Base-by-base conservation (phyloP, 2,329 filamentous ascomycete genomes). In the Bertia moriformis region DNA sequence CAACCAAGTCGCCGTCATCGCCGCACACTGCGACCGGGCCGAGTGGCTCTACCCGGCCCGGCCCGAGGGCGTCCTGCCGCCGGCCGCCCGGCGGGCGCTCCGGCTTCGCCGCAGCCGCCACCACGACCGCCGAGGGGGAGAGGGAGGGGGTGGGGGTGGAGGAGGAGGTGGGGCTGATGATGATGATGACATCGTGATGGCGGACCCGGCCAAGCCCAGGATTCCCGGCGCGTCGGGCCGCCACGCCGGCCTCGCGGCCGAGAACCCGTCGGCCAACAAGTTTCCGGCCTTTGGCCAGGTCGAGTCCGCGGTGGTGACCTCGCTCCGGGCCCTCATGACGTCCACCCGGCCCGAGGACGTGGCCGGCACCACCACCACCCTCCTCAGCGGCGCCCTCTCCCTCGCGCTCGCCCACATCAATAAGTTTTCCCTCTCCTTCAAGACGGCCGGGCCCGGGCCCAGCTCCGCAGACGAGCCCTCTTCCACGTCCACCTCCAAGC, bases 1-100 rank as follows among this genome's bases (percentile, higher is more conserved):
- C 40, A 96, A 96, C 61, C 83, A 89, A 57, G 84, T 96, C 38
- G 87, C 88, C 44, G 73, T 98, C 14, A 75, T 98, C 44, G 91
- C 89, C 22, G 86, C 86, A 5, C 91, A 98, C 56, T 79, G 78
- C 47, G 80, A 89, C 53, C 78, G 83, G 45, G 85, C 89, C 41
- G 71, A 79, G 52, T 98, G 88, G 78, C 78, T 98, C 3, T 96
- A 95, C 52, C 91, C 91, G 2, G 65, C 66, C 2, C 46, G 51
- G 0, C 57, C 65, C 2, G 58, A 61, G 4, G 58, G 55, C 19
- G 53, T 49, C 18, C 44, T 44, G 22, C n/a, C n/a, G n/a, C n/a
- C n/a, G n/a, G 7, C 7, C 22, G 22, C 22, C 22, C 7, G n/a
- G 22, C 22, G n/a, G 7, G 22, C 22, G 7, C n/a, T n/a, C n/a